Percentiles rank a stretch among this genome's conserved stretches.
Conservation (phyloP, 1,139 yeast species). For the Zygosaccharomyces sapae region DNA sequence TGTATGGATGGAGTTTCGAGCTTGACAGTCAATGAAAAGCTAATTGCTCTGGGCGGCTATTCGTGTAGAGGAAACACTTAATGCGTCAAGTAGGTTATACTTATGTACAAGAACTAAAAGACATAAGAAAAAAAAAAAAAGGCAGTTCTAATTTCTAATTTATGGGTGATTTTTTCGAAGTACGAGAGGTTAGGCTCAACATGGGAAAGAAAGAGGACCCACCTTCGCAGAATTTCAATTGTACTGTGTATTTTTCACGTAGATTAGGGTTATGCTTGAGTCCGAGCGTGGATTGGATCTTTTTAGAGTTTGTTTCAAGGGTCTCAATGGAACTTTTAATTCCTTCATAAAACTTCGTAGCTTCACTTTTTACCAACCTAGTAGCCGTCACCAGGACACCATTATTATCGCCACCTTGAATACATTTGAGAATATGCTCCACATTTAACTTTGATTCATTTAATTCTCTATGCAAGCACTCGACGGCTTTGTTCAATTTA, state of each 20-base stretch:
- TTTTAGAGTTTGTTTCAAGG: conserved; percentile 16
- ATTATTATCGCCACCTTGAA: conserved; percentile 23
- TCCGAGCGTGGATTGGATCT: conserved; percentile 12
- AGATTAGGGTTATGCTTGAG: conserved; percentile 1
- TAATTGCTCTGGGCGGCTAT: background rate
- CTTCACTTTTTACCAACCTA: conserved; percentile 28
- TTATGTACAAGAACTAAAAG: background rate
- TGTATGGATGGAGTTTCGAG: no score
- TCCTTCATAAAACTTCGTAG: conserved; percentile 31
- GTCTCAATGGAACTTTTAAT: conserved; percentile 19
- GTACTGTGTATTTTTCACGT: conserved; percentile 12
- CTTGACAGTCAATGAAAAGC: no score
- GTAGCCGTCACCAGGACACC: conserved; percentile 28
- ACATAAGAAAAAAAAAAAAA: background rate
- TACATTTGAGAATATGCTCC: conserved; percentile 22
- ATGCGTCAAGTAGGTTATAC: background rate
- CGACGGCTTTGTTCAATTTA: conserved; percentile 19
- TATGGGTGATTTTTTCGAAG: background rate
- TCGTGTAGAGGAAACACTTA: background rate
- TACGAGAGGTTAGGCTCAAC: conserved; percentile 8
- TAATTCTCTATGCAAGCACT: conserved; percentile 23
- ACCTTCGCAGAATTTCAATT: conserved; percentile 12
- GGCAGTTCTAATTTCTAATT: background rate
- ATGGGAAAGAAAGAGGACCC: conserved; percentile 28
- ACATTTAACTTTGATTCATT: conserved; percentile 19